Base-by-base conservation (phyloP, 1,139 yeast species). In the Taiozyma onychis region DNA sequence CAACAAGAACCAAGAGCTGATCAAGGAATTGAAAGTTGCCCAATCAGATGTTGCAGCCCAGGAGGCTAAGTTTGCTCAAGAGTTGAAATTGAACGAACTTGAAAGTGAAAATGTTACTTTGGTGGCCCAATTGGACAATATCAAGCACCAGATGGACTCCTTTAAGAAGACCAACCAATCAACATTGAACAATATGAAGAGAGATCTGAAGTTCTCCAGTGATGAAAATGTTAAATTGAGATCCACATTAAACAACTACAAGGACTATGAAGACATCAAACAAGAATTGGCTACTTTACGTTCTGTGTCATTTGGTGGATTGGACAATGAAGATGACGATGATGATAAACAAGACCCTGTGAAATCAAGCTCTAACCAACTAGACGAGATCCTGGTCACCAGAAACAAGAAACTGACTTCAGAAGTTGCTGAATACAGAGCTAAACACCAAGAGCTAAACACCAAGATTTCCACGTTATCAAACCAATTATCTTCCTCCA, bases 261-360 rank as follows among this genome's bases (percentile, higher is more conserved):
- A 73, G 3, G 91, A 85, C 63, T 90, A 91, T 66, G 90, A 86
- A 49, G 89, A 87, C 56, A 67, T 90, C 47, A 89, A 88, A 65
- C 78, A 78, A 47, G 97, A 90, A 62, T 71, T 90, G 53, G 78
- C 76, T 22, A 78, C 89, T 28, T 67, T 91, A 54, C 83, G 88
- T 62, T 83, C 83, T 55, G 83, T 88, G 42, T 90, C 88, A 62
- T 86, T 87, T 68, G 93, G 75, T 24, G 68, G 66, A 14, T 70
- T 68, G 39, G 69, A 63, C 39, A 69, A 64, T 37, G 60, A 56
- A 18, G 65, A 63, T 16, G 87, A 58, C 10, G 70, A 65, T 44
- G 54, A 53, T 14, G 54, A 53, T 5, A 48, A 47, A 8, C 54
- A 51, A 9, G 56, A 53, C 22, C 46, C 48, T 11, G 39, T 44